These are phyloP conservation scores for Anastatica hierochuntica DNA, from an alignment of 345 rosid species.

Conservation along the genomic window DNA sequence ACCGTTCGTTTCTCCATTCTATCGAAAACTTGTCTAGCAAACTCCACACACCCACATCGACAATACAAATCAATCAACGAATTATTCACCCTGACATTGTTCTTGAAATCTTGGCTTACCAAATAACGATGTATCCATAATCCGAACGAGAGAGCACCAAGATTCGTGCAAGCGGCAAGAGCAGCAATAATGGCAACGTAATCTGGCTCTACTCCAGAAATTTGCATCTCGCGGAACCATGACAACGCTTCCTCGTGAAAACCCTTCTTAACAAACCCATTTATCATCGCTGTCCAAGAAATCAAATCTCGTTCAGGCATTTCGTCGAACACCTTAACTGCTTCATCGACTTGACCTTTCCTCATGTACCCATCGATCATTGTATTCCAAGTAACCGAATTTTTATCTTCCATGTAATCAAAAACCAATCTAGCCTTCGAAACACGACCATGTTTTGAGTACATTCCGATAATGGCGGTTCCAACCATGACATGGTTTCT, in stretches of 20 bases:
- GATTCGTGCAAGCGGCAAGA: slow-evolving; percentile 52
- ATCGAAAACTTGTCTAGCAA: slow-evolving; percentile 48
- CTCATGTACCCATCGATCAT: slow-evolving; percentile 63
- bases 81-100: slow-evolving; percentile 43
- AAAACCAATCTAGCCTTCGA: slow-evolving; percentile 46
- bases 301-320: slow-evolving; percentile 50
- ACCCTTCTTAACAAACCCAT: slow-evolving; percentile 54
- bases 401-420: slow-evolving; percentile 38
- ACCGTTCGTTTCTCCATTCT: slow-evolving; percentile 45
- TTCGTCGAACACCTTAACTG: slow-evolving; percentile 41
- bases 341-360: slow-evolving; percentile 32
- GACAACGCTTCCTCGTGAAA: slow-evolving; percentile 42
- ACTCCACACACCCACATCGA: slow-evolving; percentile 63
- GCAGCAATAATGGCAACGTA: slow-evolving; percentile 46
- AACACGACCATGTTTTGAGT: slow-evolving; percentile 36
- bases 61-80: slow-evolving; percentile 66
- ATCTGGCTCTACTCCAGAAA: slow-evolving; percentile 46
- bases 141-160: slow-evolving; percentile 50
- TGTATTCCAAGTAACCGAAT: slow-evolving; percentile 60
- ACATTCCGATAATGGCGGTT: slow-evolving; percentile 57
- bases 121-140: slow-evolving; percentile 47
- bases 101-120: slow-evolving; percentile 30
- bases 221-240: slow-evolving; percentile 56
- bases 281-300: slow-evolving; percentile 71
- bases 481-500: slow-evolving; percentile 50